Base-by-base conservation (phyloP, 768 basidiomycete species). In the Tylopilus rubrobrunneus region DNA sequence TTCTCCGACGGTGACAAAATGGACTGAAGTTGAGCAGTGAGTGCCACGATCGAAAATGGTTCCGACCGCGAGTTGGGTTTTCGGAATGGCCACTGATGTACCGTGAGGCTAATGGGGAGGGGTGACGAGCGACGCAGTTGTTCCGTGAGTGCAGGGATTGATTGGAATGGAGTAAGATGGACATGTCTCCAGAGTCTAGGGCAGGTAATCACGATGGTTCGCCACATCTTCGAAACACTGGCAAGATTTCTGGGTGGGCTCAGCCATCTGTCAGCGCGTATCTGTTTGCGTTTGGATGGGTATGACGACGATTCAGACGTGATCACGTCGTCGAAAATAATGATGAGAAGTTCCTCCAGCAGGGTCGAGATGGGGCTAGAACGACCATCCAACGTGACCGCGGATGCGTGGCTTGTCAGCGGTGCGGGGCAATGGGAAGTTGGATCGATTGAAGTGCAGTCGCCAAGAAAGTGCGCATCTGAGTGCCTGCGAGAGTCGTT, bases 21-120 rank as follows among this genome's bases (percentile, higher is more conserved):
- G 15, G 55, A 56, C 4, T 55, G 54, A 23, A 64, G 57, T 27
- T 63, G 63, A 8, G 48, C 41, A 9, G 57, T 53, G 33, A 64
- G 63, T 15, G 46, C 47, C 31, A 42, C 45, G 19, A 60, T 53
- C 1, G 62, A 64, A 37, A 52, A 50, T 15, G 55, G 55, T 19
- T 48, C 54, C 19, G 55, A 52, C 5, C 43, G 34, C 0, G 45
- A 25, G n/a, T 33, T 42, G n/a, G 48, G 53, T 23, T 10, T 51
- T 48, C 45, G 63, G 45, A 64, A 56, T 17, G 63, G 60, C 57
- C 63, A 56, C 25, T 65, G 63, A 25, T 60, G 53, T 7, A 65
- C 54, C 1, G 33, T 52, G 33, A 64, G 49, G 21, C 56, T 40
- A 29, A 64, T 57, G 8, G 55, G 43, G 21, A 63, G 23, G 0